phyloP scores from a whole-genome alignment of 495 filamentous ascomycete genomes.

The Aspergillus leporis region DNA sequence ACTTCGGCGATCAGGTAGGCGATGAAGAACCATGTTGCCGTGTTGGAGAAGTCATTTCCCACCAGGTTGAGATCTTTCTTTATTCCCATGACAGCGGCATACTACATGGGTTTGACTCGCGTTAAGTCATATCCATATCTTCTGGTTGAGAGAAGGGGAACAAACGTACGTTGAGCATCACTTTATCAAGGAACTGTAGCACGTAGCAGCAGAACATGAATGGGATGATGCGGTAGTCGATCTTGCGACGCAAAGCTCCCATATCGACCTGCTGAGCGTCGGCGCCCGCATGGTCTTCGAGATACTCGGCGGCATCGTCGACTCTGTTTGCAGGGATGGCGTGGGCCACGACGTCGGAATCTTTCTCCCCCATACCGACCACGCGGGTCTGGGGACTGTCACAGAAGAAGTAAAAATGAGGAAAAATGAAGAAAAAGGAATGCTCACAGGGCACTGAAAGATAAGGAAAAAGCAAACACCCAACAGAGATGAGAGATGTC shows the following conservation, averaged over 20 bases:
- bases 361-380: neutral
- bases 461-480: neutral
- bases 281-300: neutral
- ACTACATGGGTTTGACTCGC: neutral
- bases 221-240: conserved; percentile 55
- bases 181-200: conserved; percentile 69
- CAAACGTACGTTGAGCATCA: conserved; percentile 57
- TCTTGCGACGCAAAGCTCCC: neutral
- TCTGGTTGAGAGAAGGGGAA: conserved; percentile 21
- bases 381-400: neutral
- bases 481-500: neutral
- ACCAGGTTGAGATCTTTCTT: conserved; percentile 47
- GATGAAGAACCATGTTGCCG: conserved; percentile 57
- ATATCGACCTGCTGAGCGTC: neutral
- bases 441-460: neutral
- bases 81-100: conserved; percentile 50
- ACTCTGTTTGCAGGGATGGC: neutral
- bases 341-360: neutral
- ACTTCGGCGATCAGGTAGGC: conserved; percentile 56
- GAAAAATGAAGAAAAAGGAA: neutral
- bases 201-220: conserved; percentile 64
- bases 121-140: neutral
- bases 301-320: neutral
- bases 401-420: neutral
- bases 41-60: conserved; percentile 56